Evolutionary conservation across 2,329 filamentous ascomycete genomes (phyloP).

Genomic region (Scytalidium lignicola): DNA sequence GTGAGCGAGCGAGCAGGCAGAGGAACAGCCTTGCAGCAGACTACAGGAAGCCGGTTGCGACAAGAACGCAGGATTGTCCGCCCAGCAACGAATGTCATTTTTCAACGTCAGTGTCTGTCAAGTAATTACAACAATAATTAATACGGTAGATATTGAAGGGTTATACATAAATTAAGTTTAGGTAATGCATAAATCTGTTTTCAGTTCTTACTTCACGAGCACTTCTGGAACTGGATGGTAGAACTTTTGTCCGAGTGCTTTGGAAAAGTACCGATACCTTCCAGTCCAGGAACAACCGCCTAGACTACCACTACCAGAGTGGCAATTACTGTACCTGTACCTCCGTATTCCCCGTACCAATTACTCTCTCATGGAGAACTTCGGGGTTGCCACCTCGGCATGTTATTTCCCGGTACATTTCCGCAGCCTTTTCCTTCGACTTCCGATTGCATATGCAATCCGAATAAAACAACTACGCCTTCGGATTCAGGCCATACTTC

Average conservation of each 20-base stretch:
- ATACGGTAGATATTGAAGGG: too few species aligned
- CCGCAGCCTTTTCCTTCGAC: background rate
- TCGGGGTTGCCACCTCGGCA: background rate
- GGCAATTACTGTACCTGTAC: background rate
- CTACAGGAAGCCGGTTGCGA: background rate
- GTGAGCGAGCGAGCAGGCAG: background rate
- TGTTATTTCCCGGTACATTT: background rate
- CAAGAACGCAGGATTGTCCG: background rate
- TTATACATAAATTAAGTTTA: too few species aligned
- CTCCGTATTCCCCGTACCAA: background rate
- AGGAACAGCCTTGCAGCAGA: background rate
- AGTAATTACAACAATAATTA: too few species aligned
- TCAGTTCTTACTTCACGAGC: too few species aligned
- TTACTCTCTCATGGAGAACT: background rate
- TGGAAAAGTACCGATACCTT: too few species aligned
- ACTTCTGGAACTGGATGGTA: too few species aligned
- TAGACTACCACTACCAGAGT: background rate
- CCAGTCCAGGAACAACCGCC: background rate
- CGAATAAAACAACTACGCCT: too few species aligned
- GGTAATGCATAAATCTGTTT: too few species aligned
- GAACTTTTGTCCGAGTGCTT: too few species aligned
- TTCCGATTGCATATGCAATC: background rate
- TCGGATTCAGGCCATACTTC: too few species aligned
- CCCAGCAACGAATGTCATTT: background rate
- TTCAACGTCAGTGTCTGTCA: background rate